Evolutionary conservation across 2,329 filamentous ascomycete species (phyloP).

Genomic region (Acarospora socialis): DNA sequence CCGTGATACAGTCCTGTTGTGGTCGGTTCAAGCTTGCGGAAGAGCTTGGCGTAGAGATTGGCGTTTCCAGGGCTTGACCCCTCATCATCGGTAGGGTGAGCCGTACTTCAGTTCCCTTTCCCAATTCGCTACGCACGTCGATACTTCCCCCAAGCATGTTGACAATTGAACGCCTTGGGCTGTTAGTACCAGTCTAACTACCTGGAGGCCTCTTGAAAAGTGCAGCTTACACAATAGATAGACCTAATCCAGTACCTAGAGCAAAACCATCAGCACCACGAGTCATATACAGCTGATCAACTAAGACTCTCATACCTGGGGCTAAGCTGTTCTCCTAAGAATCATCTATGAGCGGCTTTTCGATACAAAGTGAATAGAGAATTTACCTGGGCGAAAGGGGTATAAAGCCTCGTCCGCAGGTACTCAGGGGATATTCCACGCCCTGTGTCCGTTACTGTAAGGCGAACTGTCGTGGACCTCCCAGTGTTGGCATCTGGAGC

Average conservation of each 20-base stretch:
- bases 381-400: conserved; percentile 36
- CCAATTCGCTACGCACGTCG: conserved; percentile 38
- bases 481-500: conserved; percentile 8
- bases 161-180: conserved; percentile 44
- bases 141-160: conserved; percentile 46
- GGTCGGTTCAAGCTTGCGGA: not conserved
- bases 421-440: conserved; percentile 51
- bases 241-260: conserved; percentile 37
- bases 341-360: not conserved
- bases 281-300: not conserved
- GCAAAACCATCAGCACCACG: not conserved
- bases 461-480: conserved; percentile 7
- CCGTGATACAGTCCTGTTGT: conserved; percentile 8
- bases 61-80: conserved; percentile 7
- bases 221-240: conserved; percentile 55
- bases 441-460: conserved; percentile 49
- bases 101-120: conserved; percentile 42
- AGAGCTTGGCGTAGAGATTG: conserved; percentile 10
- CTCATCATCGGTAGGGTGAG: conserved; percentile 30
- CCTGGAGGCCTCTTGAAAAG: too few relatives aligned
- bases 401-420: conserved; percentile 45
- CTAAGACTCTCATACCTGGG: conserved; percentile 30
- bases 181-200: too few relatives aligned
- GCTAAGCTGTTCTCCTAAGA: conserved; percentile 43
- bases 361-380: not conserved